Evolutionary conservation across 2,329 filamentous ascomycete species (phyloP).

Genomic region (Coleophoma eucalyptorum): DNA sequence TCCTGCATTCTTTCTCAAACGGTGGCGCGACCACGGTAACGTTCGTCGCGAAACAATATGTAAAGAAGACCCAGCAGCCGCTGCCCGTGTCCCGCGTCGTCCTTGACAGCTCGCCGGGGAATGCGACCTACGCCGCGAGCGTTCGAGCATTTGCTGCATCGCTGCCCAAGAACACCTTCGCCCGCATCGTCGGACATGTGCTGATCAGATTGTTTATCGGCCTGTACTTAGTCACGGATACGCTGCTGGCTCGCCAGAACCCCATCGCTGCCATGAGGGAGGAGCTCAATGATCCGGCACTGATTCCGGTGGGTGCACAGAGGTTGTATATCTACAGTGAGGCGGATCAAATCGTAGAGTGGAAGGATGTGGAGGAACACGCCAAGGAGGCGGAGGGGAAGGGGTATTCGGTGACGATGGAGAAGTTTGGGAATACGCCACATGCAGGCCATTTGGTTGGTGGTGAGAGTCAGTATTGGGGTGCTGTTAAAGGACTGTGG

Average conservation of each 20-base stretch:
- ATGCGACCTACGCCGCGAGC: constrained; percentile 10
- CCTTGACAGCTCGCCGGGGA: constrained; percentile 41
- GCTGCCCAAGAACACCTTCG: constrained; percentile 18
- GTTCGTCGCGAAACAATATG: constrained; percentile 34
- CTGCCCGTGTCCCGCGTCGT: constrained; percentile 35
- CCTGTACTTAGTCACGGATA: constrained; percentile 2
- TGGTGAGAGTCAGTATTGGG: constrained; percentile 19
- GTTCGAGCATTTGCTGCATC: constrained; percentile 17
- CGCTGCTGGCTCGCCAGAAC: constrained; percentile 7
- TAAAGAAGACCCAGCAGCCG: constrained; percentile 23
- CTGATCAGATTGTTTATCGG: constrained; percentile 8
- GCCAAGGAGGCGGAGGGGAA: constrained; percentile 13
- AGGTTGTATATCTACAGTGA: constrained; percentile 23
- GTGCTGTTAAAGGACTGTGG: constrained; percentile 18
- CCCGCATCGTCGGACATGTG: constrained; percentile 6
- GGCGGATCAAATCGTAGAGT: constrained; percentile 19
- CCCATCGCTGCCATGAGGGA: constrained; percentile 8
- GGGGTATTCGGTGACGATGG: constrained; percentile 14
- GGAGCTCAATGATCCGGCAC: constrained; percentile 15
- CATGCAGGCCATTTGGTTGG: constrained; percentile 19
- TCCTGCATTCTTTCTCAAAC: constrained; percentile 46
- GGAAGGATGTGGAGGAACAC: constrained; percentile 23
- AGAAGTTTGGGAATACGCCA: constrained; percentile 16
- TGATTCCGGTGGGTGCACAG: constrained; percentile 10
- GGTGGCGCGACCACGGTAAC: constrained; percentile 37